Percentiles rank a stretch among this genome's conserved stretches.
phyloP scores from a whole-genome alignment of 2,329 filamentous ascomycete species.

The Scedosporium boydii region DNA sequence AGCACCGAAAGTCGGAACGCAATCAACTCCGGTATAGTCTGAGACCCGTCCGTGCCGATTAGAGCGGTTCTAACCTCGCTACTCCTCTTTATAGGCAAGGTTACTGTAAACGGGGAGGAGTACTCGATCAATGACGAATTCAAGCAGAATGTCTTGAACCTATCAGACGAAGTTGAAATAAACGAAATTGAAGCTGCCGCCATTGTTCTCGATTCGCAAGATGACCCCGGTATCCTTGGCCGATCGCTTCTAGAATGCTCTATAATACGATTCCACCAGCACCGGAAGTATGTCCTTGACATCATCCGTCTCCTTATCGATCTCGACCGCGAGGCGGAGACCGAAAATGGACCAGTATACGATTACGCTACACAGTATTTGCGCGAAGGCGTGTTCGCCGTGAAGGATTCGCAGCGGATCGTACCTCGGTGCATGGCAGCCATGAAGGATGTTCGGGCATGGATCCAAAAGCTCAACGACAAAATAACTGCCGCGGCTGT shows the following conservation, averaged over 20 bases:
- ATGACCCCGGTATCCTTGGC: conserved; percentile 58
- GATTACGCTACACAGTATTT: background rate
- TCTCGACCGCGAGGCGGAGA: conserved; percentile 45
- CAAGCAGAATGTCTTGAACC: conserved; percentile 67
- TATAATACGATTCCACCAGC: conserved; percentile 80
- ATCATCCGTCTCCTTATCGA: conserved; percentile 70
- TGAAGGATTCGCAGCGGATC: conserved; percentile 49
- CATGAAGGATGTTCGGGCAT: conserved; percentile 68
- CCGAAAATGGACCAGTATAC: conserved; percentile 18
- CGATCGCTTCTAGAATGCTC: conserved; percentile 67
- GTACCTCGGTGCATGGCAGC: conserved; percentile 65
- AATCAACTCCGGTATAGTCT: conserved; percentile 53
- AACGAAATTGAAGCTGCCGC: conserved; percentile 80
- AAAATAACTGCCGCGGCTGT: conserved; percentile 66
- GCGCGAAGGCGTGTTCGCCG: conserved; percentile 41
- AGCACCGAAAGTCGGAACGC: conserved; percentile 65
- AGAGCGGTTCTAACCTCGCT: conserved; percentile 2
- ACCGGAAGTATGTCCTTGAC: conserved; percentile 73
- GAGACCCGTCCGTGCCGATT: background rate
- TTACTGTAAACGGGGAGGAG: conserved; percentile 61
- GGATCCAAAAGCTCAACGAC: conserved; percentile 68
- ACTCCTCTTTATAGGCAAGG: conserved; percentile 49
- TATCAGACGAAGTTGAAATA: conserved; percentile 81
- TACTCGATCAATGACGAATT: conserved; percentile 83
- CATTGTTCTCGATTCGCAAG: conserved; percentile 64